Evolutionary conservation across 148 eudicot species (phyloP), one percentile per base, ranked within the genome.

Genomic region (Persicaria tinctoria): DNA sequence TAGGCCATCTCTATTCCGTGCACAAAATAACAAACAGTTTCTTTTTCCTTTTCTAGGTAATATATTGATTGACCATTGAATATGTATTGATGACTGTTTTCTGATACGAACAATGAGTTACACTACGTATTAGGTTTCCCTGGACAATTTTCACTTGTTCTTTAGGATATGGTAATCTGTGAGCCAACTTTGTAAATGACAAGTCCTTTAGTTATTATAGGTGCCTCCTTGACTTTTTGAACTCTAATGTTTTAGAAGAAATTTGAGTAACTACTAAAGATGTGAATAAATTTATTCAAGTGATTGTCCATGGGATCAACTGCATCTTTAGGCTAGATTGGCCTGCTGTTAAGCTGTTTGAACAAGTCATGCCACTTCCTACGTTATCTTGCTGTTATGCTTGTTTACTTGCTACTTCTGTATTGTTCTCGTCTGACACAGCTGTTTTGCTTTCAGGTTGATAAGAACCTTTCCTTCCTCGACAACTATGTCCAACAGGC

Each of bases 401-500:
- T 10, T 57, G 3, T 18, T 57, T 41, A 9, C 70, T 12, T 53
- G n/a, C n/a, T 12, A 8, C n/a, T 14, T 53, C 54, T 12, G 5
- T 53, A n/a, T 13, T 7, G 70, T 64, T 64, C 47, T 64, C 41
- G 46, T 32, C 70, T 64, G 46, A 64, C 70, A 46, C 32, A 32
- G 45, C 4, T 11, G 23, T 78, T 45, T 4, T n/a, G 55, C 17
- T 62, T 83, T 85, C 97, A 95, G 99, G 87, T 92, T 72, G 97
- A 95, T 75, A 89, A 84, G 79, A 75, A 76, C 75, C 92, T 95
- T 47, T 82, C 91, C 46, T 92, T 92, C 79, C 97, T 95, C 66
- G 78, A 86, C 74, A 77, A 80, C 73, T 90, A 85, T 68, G 92
- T 95, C 71, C 90, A 88, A 78, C 72, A 89, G 76, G 78, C 97